Conservation (phyloP, 2,329 filamentous ascomycete genomes). For the Drechmeria coniospora region DNA sequence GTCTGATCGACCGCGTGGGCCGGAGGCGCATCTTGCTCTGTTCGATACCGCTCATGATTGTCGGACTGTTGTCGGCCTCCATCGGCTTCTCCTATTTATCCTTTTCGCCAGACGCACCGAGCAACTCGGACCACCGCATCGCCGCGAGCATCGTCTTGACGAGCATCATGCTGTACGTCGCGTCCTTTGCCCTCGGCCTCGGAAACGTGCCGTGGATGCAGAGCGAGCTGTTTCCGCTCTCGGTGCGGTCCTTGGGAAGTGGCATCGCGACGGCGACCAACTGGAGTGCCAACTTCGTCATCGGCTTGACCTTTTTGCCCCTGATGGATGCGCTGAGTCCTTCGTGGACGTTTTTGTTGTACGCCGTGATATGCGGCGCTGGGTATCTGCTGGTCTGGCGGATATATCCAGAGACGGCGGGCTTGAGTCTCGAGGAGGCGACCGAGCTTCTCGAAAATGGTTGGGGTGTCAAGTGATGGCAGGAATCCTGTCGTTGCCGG, state of each 20-base stretch:
- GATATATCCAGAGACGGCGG: slow-evolving; percentile 78
- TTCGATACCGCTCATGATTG: slow-evolving; percentile 72
- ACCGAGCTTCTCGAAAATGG: slow-evolving; percentile 53
- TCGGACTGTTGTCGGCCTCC: slow-evolving; percentile 55
- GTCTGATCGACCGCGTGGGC: slow-evolving; percentile 66
- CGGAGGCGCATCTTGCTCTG: slow-evolving; percentile 65
- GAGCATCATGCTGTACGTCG: slow-evolving; percentile 71
- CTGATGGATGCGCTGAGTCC: slow-evolving; percentile 67
- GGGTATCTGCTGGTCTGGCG: slow-evolving; percentile 56
- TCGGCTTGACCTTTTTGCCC: slow-evolving; percentile 76
- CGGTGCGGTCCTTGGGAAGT: slow-evolving; percentile 57
- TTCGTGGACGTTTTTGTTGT: slow-evolving; percentile 65
- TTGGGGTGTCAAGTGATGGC: slow-evolving; percentile 48
- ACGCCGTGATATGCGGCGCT: slow-evolving; percentile 51
- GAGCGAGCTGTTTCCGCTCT: slow-evolving; percentile 73
- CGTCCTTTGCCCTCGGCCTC: slow-evolving; percentile 71
- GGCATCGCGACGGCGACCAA: slow-evolving; percentile 65
- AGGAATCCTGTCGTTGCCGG: not conserved
- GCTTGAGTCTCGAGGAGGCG: slow-evolving; percentile 67
- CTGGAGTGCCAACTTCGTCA: slow-evolving; percentile 75
- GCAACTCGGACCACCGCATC: slow-evolving; percentile 8
- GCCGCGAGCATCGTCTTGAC: slow-evolving; percentile 47
- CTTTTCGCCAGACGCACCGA: slow-evolving; percentile 15
- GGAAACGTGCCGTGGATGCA: slow-evolving; percentile 96
- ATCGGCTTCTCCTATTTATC: slow-evolving; percentile 55